phyloP scores from a whole-genome alignment of 1,284 basidiomycete genomes.

The Hymenochaete sp. region DNA sequence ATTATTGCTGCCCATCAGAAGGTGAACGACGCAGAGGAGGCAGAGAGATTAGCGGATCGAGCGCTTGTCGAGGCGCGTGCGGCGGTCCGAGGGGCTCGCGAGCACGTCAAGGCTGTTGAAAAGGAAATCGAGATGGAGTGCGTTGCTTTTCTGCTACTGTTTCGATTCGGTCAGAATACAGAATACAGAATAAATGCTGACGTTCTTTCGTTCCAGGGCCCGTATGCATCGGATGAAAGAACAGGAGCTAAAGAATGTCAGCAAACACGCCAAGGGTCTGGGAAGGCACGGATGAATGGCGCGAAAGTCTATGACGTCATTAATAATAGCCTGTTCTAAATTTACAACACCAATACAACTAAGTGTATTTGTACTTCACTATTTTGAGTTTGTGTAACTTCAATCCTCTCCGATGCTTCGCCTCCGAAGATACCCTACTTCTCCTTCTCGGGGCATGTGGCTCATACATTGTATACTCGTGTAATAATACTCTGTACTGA shows the following conservation, averaged over 20 bases:
- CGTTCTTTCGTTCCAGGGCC: constrained; percentile 29
- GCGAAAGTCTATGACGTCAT: neutral
- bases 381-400: too few species aligned
- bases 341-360: too few species aligned
- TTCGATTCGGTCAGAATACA: too few species aligned
- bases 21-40: constrained; percentile 43
- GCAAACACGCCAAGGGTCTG: constrained; percentile 43
- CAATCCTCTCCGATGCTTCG: too few species aligned
- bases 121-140: constrained; percentile 50
- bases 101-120: constrained; percentile 46
- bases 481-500: too few species aligned
- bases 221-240: constrained; percentile 50
- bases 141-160: constrained; percentile 22
- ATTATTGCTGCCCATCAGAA: constrained; percentile 45
- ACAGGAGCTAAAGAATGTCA: constrained; percentile 47
- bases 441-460: too few species aligned
- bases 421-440: too few species aligned
- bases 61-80: constrained; percentile 40
- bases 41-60: constrained; percentile 46
- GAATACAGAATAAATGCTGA: constrained; percentile 1
- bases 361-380: too few species aligned
- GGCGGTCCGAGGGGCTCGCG: constrained; percentile 41
- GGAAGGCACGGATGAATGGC: constrained; percentile 42
- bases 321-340: too few species aligned
- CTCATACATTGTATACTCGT: too few species aligned